phyloP scores from a whole-genome alignment of 257 asterid genomes.

The Prunella vulgaris region DNA sequence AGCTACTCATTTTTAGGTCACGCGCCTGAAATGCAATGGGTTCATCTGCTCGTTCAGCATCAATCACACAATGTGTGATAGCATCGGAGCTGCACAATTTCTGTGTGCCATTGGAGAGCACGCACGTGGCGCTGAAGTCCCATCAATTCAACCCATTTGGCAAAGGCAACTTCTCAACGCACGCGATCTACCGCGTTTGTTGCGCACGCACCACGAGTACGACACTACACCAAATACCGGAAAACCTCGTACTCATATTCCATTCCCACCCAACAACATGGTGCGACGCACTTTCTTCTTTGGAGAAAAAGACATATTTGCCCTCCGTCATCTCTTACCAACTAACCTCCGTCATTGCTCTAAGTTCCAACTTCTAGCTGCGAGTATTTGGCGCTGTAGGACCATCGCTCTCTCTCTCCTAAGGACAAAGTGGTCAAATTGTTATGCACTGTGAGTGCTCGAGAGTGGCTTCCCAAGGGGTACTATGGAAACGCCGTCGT shows the following conservation, averaged over 20 bases:
- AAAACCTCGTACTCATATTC: conserved; percentile 31
- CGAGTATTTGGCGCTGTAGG: conserved; percentile 51
- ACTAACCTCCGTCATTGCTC: conserved; percentile 35
- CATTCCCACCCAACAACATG: conserved; percentile 25
- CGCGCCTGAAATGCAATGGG: conserved; percentile 63
- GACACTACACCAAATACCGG: conserved; percentile 23
- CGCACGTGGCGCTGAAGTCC: conserved; percentile 44
- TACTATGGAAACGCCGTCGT: conserved; percentile 42
- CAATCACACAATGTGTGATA: conserved; percentile 62
- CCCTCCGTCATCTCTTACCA: conserved; percentile 41
- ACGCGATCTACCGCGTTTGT: conserved; percentile 34
- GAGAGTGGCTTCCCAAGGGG: conserved; percentile 24
- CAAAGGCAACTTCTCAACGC: conserved; percentile 46
- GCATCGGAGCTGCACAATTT: conserved; percentile 43
- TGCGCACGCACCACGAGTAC: conserved; percentile 41
- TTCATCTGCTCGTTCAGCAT: conserved; percentile 43
- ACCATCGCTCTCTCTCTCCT: conserved; percentile 35
- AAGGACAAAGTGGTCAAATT: conserved; percentile 31
- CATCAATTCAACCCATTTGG: conserved; percentile 50
- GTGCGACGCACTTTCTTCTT: conserved; percentile 52
- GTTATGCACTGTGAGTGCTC: conserved; percentile 24
- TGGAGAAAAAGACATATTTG: conserved; percentile 36
- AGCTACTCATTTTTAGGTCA: conserved; percentile 31
- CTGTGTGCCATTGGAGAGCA: conserved; percentile 44
- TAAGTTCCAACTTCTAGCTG: conserved; percentile 37